These are phyloP conservation scores for Ostreobium quekettii DNA, from an alignment of 139 green algal genomes.

Conservation along the genomic window DNA sequence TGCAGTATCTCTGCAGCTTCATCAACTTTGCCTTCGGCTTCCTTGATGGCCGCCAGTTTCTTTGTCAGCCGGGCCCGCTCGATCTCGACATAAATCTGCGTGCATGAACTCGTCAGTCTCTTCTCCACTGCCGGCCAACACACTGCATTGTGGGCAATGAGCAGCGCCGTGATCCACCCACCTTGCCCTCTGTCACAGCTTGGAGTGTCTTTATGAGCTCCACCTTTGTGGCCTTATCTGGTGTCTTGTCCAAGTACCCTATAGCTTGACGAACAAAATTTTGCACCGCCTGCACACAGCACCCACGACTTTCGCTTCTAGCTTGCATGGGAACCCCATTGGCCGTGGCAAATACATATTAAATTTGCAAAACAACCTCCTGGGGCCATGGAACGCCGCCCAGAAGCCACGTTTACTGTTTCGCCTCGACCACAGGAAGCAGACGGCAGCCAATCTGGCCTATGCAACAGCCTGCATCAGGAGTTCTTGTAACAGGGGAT, in stretches of 20 bases:
- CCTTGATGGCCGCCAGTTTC: conserved; percentile 77
- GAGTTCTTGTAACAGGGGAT: too few relatives aligned
- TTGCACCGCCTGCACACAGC: conserved; percentile 69
- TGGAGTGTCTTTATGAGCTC: conserved; percentile 93
- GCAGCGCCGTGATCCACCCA: conserved; percentile 14
- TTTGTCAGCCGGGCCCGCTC: conserved; percentile 87
- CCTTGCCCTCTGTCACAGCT: conserved; percentile 92
- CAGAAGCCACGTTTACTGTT: too few relatives aligned
- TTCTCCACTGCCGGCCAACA: too few relatives aligned
- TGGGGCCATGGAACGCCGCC: too few relatives aligned
- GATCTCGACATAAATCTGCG: conserved; percentile 99
- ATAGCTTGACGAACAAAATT: conserved; percentile 87
- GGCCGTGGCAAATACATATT: too few relatives aligned
- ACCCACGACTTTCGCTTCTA: not conserved
- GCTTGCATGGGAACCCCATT: not conserved
- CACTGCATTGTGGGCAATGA: not conserved
- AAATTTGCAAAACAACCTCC: too few relatives aligned
- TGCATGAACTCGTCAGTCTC: too few relatives aligned
- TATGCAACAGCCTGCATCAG: too few relatives aligned
- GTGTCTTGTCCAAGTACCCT: conserved; percentile 64
- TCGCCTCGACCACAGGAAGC: too few relatives aligned
- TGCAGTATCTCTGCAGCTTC: conserved; percentile 94
- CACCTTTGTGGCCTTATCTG: conserved; percentile 59
- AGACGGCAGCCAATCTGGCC: too few relatives aligned
- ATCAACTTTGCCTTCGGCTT: conserved; percentile 81